A percentile compares a stretch with the other conserved stretches of the same genome.
These are phyloP conservation scores for Cladorrhinum sp. DNA, from an alignment of 2,329 filamentous ascomycete species.

Conservation along the genomic window DNA sequence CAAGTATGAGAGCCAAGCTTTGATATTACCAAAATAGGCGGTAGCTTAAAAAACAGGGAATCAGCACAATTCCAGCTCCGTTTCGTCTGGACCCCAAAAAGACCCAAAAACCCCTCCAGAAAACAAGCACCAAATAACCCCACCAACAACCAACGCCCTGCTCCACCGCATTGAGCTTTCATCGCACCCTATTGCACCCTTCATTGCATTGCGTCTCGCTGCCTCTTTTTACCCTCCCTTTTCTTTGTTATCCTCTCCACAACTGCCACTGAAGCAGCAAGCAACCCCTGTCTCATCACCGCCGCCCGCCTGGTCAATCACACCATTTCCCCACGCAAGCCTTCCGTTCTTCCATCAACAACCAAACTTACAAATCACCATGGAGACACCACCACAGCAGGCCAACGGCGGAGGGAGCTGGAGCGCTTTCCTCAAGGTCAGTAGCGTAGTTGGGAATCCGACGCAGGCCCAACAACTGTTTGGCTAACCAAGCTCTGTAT, in stretches of 20 bases:
- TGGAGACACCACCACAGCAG: constrained; percentile 27
- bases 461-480: not conserved
- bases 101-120: not conserved
- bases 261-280: not conserved
- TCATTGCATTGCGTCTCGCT: not conserved
- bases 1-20: not conserved
- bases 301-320: not conserved
- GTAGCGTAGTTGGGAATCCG: not conserved
- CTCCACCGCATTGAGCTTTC: not conserved
- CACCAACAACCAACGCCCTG: not conserved
- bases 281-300: not conserved
- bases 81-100: not conserved
- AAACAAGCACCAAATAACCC: not conserved
- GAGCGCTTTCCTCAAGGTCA: constrained; percentile 52
- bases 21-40: not conserved
- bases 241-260: not conserved
- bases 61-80: not conserved
- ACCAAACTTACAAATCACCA: not conserved
- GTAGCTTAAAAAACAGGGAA: not conserved
- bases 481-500: not conserved
- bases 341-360: not conserved
- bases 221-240: no score
- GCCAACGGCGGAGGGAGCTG: constrained; percentile 46
- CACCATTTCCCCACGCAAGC: not conserved
- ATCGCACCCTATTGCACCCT: not conserved